Conservation (phyloP, 768 basidiomycete genomes). For the Crassisporium funariophilum region DNA sequence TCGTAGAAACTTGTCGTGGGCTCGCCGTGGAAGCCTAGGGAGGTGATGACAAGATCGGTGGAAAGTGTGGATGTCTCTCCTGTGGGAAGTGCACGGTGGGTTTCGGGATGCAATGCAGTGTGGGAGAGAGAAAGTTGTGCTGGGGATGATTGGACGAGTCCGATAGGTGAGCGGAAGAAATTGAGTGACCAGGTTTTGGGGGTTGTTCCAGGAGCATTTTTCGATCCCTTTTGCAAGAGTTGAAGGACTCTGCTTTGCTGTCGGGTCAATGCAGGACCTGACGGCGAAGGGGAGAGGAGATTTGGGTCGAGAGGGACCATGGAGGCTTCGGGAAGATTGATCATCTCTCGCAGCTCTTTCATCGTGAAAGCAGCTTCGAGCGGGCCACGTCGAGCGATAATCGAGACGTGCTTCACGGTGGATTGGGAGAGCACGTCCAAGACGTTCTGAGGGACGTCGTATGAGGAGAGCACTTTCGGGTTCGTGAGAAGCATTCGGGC, state of each 20-base stretch:
- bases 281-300: slow-evolving; percentile 39
- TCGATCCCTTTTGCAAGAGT: slow-evolving; percentile 67
- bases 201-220: slow-evolving; percentile 47
- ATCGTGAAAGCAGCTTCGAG: slow-evolving; percentile 88
- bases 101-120: slow-evolving; percentile 54
- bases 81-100: slow-evolving; percentile 53
- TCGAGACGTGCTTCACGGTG: slow-evolving; percentile 72
- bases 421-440: slow-evolving; percentile 67
- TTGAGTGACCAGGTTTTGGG: slow-evolving; percentile 78
- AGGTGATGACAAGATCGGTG: slow-evolving; percentile 84
- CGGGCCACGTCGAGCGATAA: slow-evolving; percentile 85
- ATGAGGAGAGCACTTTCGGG: slow-evolving; percentile 58
- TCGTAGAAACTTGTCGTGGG: slow-evolving; percentile 63
- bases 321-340: slow-evolving; percentile 59
- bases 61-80: slow-evolving; percentile 49
- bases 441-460: slow-evolving; percentile 79
- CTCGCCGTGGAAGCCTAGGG: slow-evolving; percentile 83
- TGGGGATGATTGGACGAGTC: slow-evolving; percentile 32
- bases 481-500: slow-evolving; percentile 86
- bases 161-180: slow-evolving; percentile 75
- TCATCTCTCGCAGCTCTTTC: slow-evolving; percentile 91
- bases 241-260: slow-evolving; percentile 70
- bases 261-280: slow-evolving; percentile 44
- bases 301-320: slow-evolving; percentile 62
- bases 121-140: slow-evolving; percentile 59